Evolutionary conservation across 257 asterid species (phyloP), one percentile per base, ranked within the genome.

Genomic region (Dorcoceras hygrometricum): DNA sequence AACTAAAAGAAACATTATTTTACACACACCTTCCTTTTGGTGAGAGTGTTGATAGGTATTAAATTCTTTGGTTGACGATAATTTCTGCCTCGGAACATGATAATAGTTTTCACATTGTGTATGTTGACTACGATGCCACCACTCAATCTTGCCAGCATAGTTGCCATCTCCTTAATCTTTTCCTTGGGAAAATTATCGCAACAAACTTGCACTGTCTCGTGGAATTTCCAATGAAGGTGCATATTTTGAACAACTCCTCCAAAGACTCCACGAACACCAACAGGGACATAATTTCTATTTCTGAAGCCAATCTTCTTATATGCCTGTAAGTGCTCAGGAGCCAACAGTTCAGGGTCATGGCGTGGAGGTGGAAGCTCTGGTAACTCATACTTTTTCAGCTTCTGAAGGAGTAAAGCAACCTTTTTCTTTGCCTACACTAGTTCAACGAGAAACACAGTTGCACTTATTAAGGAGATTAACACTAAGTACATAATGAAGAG

Each of bases 211-310:
- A 94, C 96, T 0, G 99, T 94, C 77, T 94, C 96, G 3, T 94
- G 99, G 81, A 94, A 94, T 87, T 94, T 94, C 98, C 99, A 90
- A 66, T 94, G 99, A 65, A 94, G 88, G 74, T 94, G 99, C 96
- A 94, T 94, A 71, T 94, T 94, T 73, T 90, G 98, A 54, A 94
- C 97, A 58, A 94, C 99, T 20, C 97, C 99, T 57, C 97, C 99
- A 74, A 94, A 90, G 71, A 94, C 99, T 65, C 99, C 97, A 55
- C 99, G 95, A 57, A 94, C 96, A 75, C 99, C 99, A 65, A 94
- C 99, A 16, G 97, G 99, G 11, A 84, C 97, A 65, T 94, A 90
- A 67, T 94, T 94, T 72, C 80, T 90, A 28, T 94, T 94, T 78
- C 82, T 87, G 81, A 86, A 94, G 24, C 99, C 99, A 46, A 88